Percentiles rank a stretch among this genome's conserved stretches.
Conservation (phyloP, 2,329 filamentous ascomycete genomes). For the Teratosphaeria pseudoeucalypti region DNA sequence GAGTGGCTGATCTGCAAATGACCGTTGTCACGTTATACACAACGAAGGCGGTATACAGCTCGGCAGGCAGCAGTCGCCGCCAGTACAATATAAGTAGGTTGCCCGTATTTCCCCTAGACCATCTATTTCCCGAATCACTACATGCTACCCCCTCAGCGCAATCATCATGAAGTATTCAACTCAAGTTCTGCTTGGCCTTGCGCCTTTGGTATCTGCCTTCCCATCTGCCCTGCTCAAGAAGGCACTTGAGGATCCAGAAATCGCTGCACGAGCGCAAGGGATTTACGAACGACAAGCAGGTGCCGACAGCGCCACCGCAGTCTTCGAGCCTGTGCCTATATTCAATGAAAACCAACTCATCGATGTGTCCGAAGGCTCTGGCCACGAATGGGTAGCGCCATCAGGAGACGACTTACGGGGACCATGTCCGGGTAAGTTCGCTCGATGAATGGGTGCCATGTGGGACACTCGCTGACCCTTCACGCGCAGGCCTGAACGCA, state of each 20-base stretch:
- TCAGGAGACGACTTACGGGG: slow-evolving; percentile 19
- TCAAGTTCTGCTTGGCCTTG: background rate
- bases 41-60: background rate
- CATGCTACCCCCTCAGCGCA: background rate
- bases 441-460: background rate
- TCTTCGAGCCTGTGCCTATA: slow-evolving; percentile 13
- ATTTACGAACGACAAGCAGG: slow-evolving; percentile 8
- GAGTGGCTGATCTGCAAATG: background rate
- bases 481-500: slow-evolving; percentile 17
- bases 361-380: slow-evolving; percentile 11
- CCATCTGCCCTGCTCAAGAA: slow-evolving; percentile 4
- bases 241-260: slow-evolving; percentile 1
- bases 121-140: background rate
- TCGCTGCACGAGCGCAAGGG: slow-evolving; percentile 3
- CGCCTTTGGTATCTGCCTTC: slow-evolving; percentile 4
- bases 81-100: background rate
- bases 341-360: slow-evolving; percentile 22
- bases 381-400: slow-evolving; percentile 11
- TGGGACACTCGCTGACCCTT: background rate
- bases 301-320: slow-evolving; percentile 10
- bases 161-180: background rate
- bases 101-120: background rate
- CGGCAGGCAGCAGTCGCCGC: background rate
- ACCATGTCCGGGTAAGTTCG: slow-evolving; percentile 20
- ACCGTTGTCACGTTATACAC: background rate